Evolutionary conservation across 371 early-diverging fungal genomes (phyloP).

Genomic region (Phascolomyces articulosus): DNA sequence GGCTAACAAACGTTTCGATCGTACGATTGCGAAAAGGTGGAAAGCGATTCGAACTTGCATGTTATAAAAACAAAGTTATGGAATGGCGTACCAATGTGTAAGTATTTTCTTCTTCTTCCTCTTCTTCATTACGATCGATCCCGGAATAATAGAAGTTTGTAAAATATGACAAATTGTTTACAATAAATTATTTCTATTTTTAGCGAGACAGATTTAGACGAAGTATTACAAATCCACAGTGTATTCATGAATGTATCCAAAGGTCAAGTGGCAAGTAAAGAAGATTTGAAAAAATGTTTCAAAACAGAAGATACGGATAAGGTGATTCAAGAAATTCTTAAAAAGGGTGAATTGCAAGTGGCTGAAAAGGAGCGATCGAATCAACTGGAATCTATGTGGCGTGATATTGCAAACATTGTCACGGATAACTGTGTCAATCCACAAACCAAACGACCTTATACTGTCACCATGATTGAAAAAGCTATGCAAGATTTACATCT

Average conservation of each 20-base stretch:
- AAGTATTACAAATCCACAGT: conserved; percentile 93
- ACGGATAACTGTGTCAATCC: conserved; percentile 96
- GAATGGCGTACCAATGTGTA: conserved; percentile 95
- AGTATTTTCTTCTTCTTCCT: conserved; percentile 20
- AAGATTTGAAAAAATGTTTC: conserved; percentile 88
- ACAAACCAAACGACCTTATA: conserved; percentile 91
- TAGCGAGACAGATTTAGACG: conserved; percentile 94
- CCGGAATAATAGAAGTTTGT: no score
- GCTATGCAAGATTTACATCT: conserved; percentile 93
- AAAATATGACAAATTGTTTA: no score
- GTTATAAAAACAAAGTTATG: conserved; percentile 98
- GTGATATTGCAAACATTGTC: conserved; percentile 93
- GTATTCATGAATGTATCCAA: conserved; percentile 96
- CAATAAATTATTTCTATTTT: no score
- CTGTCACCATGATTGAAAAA: conserved; percentile 97
- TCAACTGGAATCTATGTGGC: conserved; percentile 78
- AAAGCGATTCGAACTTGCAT: conserved; percentile 96
- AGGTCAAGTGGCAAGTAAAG: conserved; percentile 90
- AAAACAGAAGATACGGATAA: conserved; percentile 83
- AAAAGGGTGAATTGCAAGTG: conserved; percentile 96
- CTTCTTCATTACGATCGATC: neutral
- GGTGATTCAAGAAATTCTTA: conserved; percentile 89
- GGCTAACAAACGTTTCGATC: conserved; percentile 93
- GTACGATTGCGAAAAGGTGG: conserved; percentile 97
- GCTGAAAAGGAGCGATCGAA: conserved; percentile 93